Base-by-base conservation (phyloP, 208 protist species). In the Trypanosoma mega region DNA sequence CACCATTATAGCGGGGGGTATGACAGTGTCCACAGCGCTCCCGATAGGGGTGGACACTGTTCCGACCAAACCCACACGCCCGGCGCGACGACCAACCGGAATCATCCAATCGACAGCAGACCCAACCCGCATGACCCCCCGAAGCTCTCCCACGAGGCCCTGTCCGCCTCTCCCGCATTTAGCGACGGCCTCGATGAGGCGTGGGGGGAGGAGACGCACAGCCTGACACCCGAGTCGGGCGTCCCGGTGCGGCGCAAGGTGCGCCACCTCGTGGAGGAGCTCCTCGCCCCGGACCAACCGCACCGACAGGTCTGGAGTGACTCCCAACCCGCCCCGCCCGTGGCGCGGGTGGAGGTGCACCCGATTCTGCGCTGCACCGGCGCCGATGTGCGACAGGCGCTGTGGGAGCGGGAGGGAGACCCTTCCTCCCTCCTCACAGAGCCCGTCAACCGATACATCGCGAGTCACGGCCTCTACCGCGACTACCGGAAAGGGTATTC, bases 301-400 rank as follows among this genome's bases (percentile, higher is more conserved):
- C 21, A 53, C 6, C 27, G 58, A 20, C n/a, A 2, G 21, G 23
- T 30, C 1, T 11, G 56, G 11, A 21, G 3, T 46, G 0, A 2
- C 44, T 6, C 16, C 30, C 0, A 26, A 9, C 2, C 9, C 39
- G 11, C 23, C 14, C n/a, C 2, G 4, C 8, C 33, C 9, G 49
- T 78, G 8, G 82, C 88, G 34, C 76, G 82, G 72, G 78, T 95
- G 30, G 89, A 96, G 68, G 86, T 96, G 34, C 81, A 89, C 60
- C 63, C 83, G 29, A 68, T 96, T 53, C 63, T 69, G 21, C 85
- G 86, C 34, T 79, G 64, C 65, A 90, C 78, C 33, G 90, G 90
- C 27, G 84, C 84, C 0, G 85, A 96, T 56, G 84, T 93, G 26
- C 83, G 90, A 18, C 90, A 93, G 48, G 76, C 77, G n/a, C 68